Percentiles rank a stretch among this genome's conserved stretches.
Conservation (phyloP, 1,139 yeast genomes). For the Lodderomyces metapsilosis region DNA sequence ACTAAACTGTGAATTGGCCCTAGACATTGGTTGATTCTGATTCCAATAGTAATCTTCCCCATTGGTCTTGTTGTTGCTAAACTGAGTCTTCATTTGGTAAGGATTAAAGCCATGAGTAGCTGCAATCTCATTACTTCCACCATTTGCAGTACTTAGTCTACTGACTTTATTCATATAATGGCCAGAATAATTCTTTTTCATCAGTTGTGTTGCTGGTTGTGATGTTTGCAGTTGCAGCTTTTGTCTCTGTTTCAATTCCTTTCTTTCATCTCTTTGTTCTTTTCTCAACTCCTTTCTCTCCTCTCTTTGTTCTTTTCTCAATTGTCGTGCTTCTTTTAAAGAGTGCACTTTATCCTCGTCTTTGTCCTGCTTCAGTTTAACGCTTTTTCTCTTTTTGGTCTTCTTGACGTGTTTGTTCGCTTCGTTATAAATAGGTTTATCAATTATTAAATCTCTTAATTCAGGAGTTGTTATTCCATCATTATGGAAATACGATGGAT, state of each 20-base stretch:
- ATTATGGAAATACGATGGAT: slow-evolving; percentile 43
- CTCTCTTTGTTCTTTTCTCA: slow-evolving; percentile 10
- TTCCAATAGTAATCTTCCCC: neutral
- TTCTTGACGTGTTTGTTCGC: slow-evolving; percentile 37
- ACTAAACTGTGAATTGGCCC: slow-evolving; percentile 4
- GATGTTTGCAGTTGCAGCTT: slow-evolving; percentile 10
- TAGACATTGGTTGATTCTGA: slow-evolving; percentile 6
- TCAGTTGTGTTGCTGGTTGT: neutral
- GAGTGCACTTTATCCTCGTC: slow-evolving; percentile 4
- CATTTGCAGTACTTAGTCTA: slow-evolving; percentile 9
- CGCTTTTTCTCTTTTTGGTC: slow-evolving; percentile 6
- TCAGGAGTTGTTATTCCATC: slow-evolving; percentile 38
- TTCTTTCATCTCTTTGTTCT: slow-evolving; percentile 16
- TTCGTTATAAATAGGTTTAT: slow-evolving; percentile 43
- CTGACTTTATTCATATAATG: slow-evolving; percentile 10
- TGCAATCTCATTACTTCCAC: slow-evolving; percentile 7
- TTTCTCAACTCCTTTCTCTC: slow-evolving; percentile 12
- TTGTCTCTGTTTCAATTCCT: slow-evolving; percentile 13
- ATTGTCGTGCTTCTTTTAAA: slow-evolving; percentile 10
- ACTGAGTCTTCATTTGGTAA: slow-evolving; percentile 8
- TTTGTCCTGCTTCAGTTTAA: slow-evolving; percentile 2
- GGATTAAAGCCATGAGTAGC: slow-evolving; percentile 8
- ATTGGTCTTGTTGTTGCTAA: neutral
- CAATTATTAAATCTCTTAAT: slow-evolving; percentile 32
- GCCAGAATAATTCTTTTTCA: slow-evolving; percentile 9